Evolutionary conservation across 2,329 filamentous ascomycete genomes (phyloP).

Genomic region (Hymenotorrendiella dingleyae): DNA sequence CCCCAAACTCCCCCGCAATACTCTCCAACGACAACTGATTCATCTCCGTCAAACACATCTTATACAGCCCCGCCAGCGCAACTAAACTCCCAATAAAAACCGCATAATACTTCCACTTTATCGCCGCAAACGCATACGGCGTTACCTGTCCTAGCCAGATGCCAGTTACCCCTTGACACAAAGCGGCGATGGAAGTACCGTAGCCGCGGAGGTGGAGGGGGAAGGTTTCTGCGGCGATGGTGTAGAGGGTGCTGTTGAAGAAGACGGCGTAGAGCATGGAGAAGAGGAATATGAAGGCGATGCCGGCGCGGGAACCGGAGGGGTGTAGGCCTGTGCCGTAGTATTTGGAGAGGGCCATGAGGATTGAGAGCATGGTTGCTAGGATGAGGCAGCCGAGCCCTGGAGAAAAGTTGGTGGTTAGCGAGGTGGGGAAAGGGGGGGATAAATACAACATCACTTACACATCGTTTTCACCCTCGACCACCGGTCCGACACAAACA

Average conservation of each 20-base stretch:
- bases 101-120: constrained; percentile 36
- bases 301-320: constrained; percentile 29
- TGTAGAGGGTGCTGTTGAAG: constrained; percentile 34
- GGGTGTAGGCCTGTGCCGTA: constrained; percentile 23
- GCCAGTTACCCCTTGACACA: constrained; percentile 26
- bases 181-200: constrained; percentile 30
- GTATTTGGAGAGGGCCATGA: constrained; percentile 24
- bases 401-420: constrained; percentile 3
- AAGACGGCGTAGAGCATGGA: constrained; percentile 33
- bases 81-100: constrained; percentile 33
- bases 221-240: constrained; percentile 32
- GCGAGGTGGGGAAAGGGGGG: neutral
- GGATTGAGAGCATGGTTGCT: constrained; percentile 24
- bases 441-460: constrained; percentile 5
- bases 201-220: constrained; percentile 30
- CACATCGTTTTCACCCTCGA: constrained; percentile 30
- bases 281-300: constrained; percentile 36
- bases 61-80: constrained; percentile 31
- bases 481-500: constrained; percentile 32
- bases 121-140: constrained; percentile 31
- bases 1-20: constrained; percentile 30
- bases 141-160: constrained; percentile 31
- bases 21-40: constrained; percentile 62
- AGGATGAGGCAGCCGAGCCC: constrained; percentile 25
- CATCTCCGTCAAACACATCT: constrained; percentile 55